These are phyloP conservation scores for Fusarium euwallaceae DNA, from an alignment of 2,329 filamentous ascomycete genomes.

Conservation along the genomic window DNA sequence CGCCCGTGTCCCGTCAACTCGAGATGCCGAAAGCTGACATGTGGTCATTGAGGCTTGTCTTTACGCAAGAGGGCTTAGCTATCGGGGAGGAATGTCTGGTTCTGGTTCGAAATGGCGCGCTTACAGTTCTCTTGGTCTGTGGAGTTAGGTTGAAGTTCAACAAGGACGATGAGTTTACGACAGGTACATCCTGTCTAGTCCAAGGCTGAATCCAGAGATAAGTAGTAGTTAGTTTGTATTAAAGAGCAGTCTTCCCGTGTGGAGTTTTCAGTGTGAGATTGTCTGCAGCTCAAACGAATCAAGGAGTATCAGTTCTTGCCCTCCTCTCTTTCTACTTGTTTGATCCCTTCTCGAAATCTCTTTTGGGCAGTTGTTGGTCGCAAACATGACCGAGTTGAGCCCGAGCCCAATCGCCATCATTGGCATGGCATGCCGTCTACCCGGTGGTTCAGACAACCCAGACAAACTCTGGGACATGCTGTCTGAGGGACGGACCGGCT, in stretches of 20 bases:
- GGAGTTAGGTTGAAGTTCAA: conserved; percentile 8
- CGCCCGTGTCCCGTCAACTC: conserved; percentile 12
- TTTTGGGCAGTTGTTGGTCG: neutral
- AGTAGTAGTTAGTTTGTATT: conserved; percentile 11
- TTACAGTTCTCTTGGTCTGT: neutral
- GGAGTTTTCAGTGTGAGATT: neutral
- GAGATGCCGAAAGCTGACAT: conserved; percentile 3
- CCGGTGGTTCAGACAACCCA: conserved; percentile 43
- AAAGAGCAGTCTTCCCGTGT: conserved; percentile 14
- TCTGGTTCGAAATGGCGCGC: conserved; percentile 9
- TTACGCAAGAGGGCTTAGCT: neutral
- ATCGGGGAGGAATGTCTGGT: neutral
- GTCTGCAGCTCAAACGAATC: neutral
- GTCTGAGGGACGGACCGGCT: conserved; percentile 32
- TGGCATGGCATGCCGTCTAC: conserved; percentile 48
- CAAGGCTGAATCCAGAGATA: neutral
- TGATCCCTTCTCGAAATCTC: neutral
- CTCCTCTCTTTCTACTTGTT: neutral
- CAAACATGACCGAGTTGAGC: conserved; percentile 16
- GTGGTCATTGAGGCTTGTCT: neutral
- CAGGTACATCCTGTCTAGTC: neutral
- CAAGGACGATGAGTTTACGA: neutral
- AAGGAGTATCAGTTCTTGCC: neutral
- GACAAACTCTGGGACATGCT: conserved; percentile 48
- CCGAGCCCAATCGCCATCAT: conserved; percentile 47